These are phyloP conservation scores for Penicillium freii DNA, from an alignment of 2,329 filamentous ascomycete species.

Conservation along the genomic window DNA sequence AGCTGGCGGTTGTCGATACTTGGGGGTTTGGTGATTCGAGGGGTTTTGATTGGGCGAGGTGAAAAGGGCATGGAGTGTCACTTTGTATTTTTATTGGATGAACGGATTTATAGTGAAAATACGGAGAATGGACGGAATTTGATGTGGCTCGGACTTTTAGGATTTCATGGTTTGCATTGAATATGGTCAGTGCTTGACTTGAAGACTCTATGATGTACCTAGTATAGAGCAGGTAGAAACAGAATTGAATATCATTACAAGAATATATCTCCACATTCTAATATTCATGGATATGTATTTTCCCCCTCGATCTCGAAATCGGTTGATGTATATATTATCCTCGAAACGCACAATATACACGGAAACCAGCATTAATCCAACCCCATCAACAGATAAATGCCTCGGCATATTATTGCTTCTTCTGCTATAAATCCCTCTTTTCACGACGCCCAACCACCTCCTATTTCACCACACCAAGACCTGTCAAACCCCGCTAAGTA, in stretches of 20 bases:
- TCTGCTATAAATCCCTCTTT: not conserved
- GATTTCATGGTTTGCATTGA: not conserved
- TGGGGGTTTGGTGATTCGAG: not conserved
- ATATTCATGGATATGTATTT: not conserved
- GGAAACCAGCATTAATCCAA: not conserved
- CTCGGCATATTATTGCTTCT: not conserved
- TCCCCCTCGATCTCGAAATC: not conserved
- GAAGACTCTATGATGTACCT: no score
- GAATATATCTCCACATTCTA: not conserved
- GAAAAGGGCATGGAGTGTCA: not conserved
- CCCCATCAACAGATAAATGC: not conserved
- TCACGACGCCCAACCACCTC: not conserved
- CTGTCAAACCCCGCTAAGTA: not conserved
- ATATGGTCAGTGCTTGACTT: not conserved
- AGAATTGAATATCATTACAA: no score
- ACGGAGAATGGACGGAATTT: not conserved
- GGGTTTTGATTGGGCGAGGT: not conserved
- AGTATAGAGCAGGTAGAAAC: no score
- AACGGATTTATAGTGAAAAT: not conserved
- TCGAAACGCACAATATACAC: not conserved
- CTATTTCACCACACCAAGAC: not conserved
- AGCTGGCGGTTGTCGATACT: not conserved
- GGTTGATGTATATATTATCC: not conserved
- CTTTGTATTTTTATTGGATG: not conserved
- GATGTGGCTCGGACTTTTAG: not conserved